These are phyloP conservation scores for Leptomonas seymouri DNA, from an alignment of 208 protist genomes.

Conservation along the genomic window DNA sequence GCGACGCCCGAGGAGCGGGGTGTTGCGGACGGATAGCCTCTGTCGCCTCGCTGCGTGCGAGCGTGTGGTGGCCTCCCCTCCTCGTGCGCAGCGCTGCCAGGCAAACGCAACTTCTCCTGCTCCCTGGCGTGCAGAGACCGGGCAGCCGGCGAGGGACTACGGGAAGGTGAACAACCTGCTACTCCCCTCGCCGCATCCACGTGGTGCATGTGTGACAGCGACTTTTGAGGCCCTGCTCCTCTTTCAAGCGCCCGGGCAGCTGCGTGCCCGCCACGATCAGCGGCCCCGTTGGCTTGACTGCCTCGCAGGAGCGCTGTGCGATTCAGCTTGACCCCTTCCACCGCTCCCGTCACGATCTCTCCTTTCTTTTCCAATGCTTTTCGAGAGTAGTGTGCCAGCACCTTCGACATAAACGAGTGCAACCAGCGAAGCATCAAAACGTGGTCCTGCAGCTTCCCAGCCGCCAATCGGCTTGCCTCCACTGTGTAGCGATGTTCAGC, in stretches of 20 bases:
- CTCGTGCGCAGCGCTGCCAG: neutral
- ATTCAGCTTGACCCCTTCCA: constrained; percentile 68
- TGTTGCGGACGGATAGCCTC: neutral
- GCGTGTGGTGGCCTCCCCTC: neutral
- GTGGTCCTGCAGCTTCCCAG: constrained; percentile 86
- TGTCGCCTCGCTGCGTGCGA: neutral
- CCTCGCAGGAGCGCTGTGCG: constrained; percentile 33
- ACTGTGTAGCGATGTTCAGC: constrained; percentile 49
- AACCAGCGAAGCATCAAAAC: constrained; percentile 78
- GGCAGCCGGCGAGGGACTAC: neutral
- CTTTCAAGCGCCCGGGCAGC: neutral
- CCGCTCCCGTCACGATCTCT: constrained; percentile 15
- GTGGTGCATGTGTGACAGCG: neutral
- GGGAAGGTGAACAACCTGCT: neutral
- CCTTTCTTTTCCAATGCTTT: constrained; percentile 43
- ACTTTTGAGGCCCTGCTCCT: neutral
- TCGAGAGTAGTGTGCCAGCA: constrained; percentile 72
- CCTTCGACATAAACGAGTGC: constrained; percentile 75
- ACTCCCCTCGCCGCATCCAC: neutral
- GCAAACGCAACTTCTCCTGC: neutral
- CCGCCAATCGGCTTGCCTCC: constrained; percentile 60
- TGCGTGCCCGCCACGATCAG: neutral
- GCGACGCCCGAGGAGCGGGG: neutral
- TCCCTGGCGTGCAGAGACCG: neutral
- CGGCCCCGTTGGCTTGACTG: constrained; percentile 1